Base-by-base conservation (phyloP, 768 basidiomycete genomes). In the Imleria badia region DNA sequence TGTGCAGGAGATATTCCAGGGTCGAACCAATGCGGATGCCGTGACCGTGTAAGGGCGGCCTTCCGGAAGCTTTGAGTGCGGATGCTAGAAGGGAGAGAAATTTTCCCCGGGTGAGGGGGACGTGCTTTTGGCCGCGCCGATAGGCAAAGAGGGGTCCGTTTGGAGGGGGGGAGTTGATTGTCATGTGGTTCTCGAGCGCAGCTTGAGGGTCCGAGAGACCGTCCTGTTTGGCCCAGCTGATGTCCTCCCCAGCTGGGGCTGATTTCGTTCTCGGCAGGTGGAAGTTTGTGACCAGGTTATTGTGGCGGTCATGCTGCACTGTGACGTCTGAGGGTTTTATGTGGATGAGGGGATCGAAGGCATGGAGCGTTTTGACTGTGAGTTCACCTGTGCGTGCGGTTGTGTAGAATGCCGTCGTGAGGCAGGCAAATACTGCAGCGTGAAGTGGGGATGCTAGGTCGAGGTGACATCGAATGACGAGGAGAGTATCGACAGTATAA, bases 401-500 rank as follows among this genome's bases (percentile, higher is more conserved):
- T 15, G 40, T 23, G 23, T n/a, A n/a, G n/a, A n/a, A n/a, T n/a
- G n/a, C n/a, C n/a, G n/a, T n/a, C n/a, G n/a, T n/a, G n/a, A n/a
- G n/a, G n/a, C n/a, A n/a, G n/a, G n/a, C n/a, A n/a, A n/a, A n/a
- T n/a, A n/a, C 5, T 23, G 53, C 29, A 5, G 58, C 45, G 34
- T 55, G 20, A 0, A 55, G 35, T 1, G 48, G 52, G 8, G 12
- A 6, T 6, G 44, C 14, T 0, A 53, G 29, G n/a, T 48, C 6
- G 0, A 60, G 38, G 0, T 48, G 47, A 0, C 6, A 8, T 1
- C 29, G 45, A 26, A 65, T 52, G 7, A 3, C 2, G 3, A 9
- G 10, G 1, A 69, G 54, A 41, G 22, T 45, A 3, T 51, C 30
- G 0, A 66, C 30, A 0, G 67, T 68, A 36, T 40, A 60, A 1